phyloP scores from a whole-genome alignment of 2,329 filamentous ascomycete species.

The Alternaria hordeiaustralica region DNA sequence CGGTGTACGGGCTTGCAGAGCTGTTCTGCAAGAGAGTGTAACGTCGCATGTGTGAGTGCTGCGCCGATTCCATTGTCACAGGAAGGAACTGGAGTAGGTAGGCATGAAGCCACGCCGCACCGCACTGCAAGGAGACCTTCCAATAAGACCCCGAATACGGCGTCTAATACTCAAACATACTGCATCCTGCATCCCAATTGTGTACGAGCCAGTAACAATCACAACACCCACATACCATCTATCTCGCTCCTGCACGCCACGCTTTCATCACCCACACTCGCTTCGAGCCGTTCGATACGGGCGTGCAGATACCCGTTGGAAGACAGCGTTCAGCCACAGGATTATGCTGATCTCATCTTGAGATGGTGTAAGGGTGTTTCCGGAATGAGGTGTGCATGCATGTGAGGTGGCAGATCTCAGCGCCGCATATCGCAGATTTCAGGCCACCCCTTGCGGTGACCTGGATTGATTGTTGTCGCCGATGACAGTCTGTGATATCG shows the following conservation, averaged over 20 bases:
- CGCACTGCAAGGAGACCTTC: not conserved
- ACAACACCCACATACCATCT: not conserved
- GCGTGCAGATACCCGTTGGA: not conserved
- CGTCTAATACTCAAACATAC: not conserved
- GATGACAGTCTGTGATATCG: not conserved
- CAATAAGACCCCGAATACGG: not conserved
- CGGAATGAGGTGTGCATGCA: not conserved
- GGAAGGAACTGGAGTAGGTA: not conserved
- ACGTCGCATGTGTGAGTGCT: not conserved
- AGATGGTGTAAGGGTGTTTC: not conserved
- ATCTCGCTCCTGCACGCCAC: not conserved
- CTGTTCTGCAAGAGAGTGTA: not conserved
- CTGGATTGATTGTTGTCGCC: not conserved
- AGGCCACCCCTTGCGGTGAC: not conserved
- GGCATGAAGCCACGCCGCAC: not conserved
- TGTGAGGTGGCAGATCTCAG: not conserved
- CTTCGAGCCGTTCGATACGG: not conserved
- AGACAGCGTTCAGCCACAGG: not conserved
- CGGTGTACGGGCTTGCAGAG: not conserved
- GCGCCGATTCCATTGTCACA: rapidly evolving
- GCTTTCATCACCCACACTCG: not conserved
- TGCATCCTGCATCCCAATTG: not conserved
- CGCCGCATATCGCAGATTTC: not conserved
- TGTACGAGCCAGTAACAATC: not conserved
- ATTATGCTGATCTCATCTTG: not conserved